Conservation (phyloP, 148 eudicot genomes). For the Rhododendron williamsianum region DNA sequence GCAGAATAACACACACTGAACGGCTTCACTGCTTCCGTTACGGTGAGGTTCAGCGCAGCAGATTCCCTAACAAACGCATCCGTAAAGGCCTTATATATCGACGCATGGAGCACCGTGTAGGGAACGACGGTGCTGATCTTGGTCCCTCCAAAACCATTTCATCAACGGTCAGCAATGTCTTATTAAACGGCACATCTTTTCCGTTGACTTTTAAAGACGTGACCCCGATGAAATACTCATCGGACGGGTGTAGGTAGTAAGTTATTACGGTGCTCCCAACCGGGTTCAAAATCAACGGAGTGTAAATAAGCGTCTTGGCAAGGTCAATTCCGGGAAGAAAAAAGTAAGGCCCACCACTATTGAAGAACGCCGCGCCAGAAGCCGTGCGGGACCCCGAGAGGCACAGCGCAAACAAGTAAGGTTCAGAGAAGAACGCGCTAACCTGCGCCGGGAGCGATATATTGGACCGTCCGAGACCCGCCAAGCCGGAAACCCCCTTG, state of each 20-base stretch:
- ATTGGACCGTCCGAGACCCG: constrained; percentile 29
- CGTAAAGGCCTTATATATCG: constrained; percentile 20
- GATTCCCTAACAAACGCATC: constrained; percentile 26
- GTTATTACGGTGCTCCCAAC: constrained; percentile 12
- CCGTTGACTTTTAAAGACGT: constrained; percentile 31
- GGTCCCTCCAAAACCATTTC: constrained; percentile 31
- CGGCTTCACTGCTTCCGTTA: constrained; percentile 23
- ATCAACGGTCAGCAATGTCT: constrained; percentile 17
- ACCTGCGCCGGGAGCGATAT: constrained; percentile 28
- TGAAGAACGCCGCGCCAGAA: constrained; percentile 28
- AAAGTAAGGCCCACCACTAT: constrained; percentile 28
- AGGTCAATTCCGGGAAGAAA: constrained; percentile 36
- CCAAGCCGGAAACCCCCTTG: constrained; percentile 22
- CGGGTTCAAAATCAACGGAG: constrained; percentile 28
- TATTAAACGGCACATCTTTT: constrained; percentile 12
- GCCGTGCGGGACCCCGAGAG: constrained; percentile 27
- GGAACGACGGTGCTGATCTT: constrained; percentile 29
- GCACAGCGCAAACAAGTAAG: constrained; percentile 34
- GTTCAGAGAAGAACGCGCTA: constrained; percentile 10
- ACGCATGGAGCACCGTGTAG: constrained; percentile 15
- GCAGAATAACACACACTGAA: constrained; percentile 27
- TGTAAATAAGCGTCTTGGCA: constrained; percentile 27
- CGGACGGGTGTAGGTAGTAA: constrained; percentile 10
- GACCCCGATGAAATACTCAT: constrained; percentile 30
- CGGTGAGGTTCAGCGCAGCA: constrained; percentile 27